phyloP scores from a whole-genome alignment of 345 rosid species.

The Eutrema yunnanense region DNA sequence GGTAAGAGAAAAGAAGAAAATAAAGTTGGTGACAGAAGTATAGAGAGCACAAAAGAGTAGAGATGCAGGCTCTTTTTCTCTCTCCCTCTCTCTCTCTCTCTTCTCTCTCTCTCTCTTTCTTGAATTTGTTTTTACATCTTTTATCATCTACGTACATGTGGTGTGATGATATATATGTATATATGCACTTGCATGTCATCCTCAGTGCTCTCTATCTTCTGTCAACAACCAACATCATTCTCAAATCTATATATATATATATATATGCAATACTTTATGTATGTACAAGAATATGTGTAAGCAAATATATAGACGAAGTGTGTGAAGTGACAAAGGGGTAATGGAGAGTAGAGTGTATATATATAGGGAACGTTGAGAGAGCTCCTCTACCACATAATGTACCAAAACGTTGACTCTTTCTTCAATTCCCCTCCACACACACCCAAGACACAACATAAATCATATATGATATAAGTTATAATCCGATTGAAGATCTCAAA shows the following conservation, averaged over 20 bases:
- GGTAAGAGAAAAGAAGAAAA: not conserved
- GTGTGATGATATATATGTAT: conserved; percentile 36
- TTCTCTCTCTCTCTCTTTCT: not conserved
- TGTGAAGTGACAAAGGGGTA: conserved; percentile 5
- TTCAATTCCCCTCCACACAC: conserved; percentile 16
- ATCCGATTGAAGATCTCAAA: not conserved
- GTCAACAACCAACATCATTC: conserved; percentile 47
- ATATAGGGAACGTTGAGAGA: conserved; percentile 15
- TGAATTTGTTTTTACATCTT: not conserved
- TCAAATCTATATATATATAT: not conserved
- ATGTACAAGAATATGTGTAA: not conserved
- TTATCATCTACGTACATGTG: not conserved
- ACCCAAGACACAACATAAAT: not conserved
- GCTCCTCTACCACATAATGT: not conserved
- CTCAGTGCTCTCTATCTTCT: conserved; percentile 99
- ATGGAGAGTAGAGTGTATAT: conserved; percentile 8
- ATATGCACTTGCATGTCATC: conserved; percentile 47
- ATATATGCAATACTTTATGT: not conserved
- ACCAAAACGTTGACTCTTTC: conserved; percentile 26
- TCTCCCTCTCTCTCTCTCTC: not conserved
- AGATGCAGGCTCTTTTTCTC: conserved; percentile 21
- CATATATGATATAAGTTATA: not conserved
- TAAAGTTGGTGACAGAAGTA: conserved; percentile 76
- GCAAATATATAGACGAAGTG: not conserved
- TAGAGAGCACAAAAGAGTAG: conserved; percentile 84